These are phyloP conservation scores for Phytophthora crassamura DNA, from an alignment of 352 stramenopile genomes.

Conservation along the genomic window DNA sequence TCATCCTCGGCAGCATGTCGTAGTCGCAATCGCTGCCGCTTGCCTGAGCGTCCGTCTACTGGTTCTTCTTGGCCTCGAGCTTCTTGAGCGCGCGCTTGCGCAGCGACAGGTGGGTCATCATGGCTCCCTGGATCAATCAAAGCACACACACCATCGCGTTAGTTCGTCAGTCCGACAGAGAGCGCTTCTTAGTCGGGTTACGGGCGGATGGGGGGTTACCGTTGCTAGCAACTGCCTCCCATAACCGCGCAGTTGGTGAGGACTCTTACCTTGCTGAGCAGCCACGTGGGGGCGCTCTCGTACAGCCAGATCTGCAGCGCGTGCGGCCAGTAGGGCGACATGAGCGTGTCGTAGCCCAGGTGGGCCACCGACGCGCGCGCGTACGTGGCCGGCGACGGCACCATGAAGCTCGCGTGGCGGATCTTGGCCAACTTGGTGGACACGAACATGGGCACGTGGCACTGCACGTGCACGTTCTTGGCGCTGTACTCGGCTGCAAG, in stretches of 20 bases:
- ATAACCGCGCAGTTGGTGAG: too few species aligned
- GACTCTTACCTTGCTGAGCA: slow-evolving; percentile 76
- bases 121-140: slow-evolving; percentile 55
- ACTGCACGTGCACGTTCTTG: slow-evolving; percentile 96
- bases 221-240: not conserved
- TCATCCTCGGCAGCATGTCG: not conserved
- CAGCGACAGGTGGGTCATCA: slow-evolving; percentile 81
- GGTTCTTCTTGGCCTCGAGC: slow-evolving; percentile 83
- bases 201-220: not conserved
- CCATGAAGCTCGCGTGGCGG: slow-evolving; percentile 93
- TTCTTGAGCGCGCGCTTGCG: slow-evolving; percentile 91
- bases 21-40: not conserved
- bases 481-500: slow-evolving; percentile 95
- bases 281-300: slow-evolving; percentile 83
- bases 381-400: slow-evolving; percentile 93
- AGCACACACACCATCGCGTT: slow-evolving; percentile 6
- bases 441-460: slow-evolving; percentile 99
- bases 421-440: slow-evolving; percentile 99
- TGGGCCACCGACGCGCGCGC: slow-evolving; percentile 91
- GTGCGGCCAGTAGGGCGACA: slow-evolving; percentile 97
- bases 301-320: slow-evolving; percentile 96
- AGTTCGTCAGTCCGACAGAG: slow-evolving; percentile 20
- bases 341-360: slow-evolving; percentile 93
- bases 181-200: not conserved
- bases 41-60: slow-evolving; percentile 42